Percentiles rank a stretch among this genome's conserved stretches.
Evolutionary conservation across 495 filamentous ascomycete genomes (phyloP).

Genomic region (Friedmanniomyces simplex): DNA sequence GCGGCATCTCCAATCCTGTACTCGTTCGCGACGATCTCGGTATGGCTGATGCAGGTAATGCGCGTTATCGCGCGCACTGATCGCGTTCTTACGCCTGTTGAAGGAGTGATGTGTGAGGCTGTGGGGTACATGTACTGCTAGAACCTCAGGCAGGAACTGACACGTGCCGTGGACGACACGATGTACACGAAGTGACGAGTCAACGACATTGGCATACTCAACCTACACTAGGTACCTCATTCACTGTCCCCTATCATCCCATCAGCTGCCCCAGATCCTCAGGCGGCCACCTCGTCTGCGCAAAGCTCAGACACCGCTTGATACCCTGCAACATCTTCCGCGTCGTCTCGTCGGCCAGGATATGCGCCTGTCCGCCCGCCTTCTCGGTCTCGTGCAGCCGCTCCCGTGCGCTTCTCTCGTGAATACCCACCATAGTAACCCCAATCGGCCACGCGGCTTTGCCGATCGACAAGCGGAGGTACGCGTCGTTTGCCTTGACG

Average conservation of each 20-base stretch:
- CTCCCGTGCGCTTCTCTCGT: slow-evolving; percentile 88
- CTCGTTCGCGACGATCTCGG: no score
- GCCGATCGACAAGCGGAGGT: slow-evolving; percentile 84
- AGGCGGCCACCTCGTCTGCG: slow-evolving; percentile 91
- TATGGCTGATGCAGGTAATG: not conserved
- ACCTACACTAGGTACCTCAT: not conserved
- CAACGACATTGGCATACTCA: not conserved
- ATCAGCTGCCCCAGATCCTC: slow-evolving; percentile 89
- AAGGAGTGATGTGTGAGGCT: not conserved
- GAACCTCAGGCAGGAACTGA: no score
- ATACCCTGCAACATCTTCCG: slow-evolving; percentile 96
- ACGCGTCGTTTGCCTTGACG: slow-evolving; percentile 94
- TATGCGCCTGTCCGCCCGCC: slow-evolving; percentile 66
- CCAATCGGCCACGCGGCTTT: slow-evolving; percentile 99
- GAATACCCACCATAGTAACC: slow-evolving; percentile 99
- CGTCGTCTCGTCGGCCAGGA: slow-evolving; percentile 92
- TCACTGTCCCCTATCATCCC: slow-evolving; percentile 48
- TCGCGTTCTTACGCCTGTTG: not conserved
- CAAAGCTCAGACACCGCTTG: slow-evolving; percentile 92
- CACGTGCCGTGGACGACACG: no score
- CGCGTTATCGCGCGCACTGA: not conserved
- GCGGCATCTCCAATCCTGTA: not conserved
- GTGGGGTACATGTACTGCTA: no score
- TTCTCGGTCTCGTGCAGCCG: slow-evolving; percentile 63
- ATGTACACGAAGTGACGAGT: no score